Evolutionary conservation across 192 early-diverging fungal genomes (phyloP).

Genomic region (Mortierella alpina): DNA sequence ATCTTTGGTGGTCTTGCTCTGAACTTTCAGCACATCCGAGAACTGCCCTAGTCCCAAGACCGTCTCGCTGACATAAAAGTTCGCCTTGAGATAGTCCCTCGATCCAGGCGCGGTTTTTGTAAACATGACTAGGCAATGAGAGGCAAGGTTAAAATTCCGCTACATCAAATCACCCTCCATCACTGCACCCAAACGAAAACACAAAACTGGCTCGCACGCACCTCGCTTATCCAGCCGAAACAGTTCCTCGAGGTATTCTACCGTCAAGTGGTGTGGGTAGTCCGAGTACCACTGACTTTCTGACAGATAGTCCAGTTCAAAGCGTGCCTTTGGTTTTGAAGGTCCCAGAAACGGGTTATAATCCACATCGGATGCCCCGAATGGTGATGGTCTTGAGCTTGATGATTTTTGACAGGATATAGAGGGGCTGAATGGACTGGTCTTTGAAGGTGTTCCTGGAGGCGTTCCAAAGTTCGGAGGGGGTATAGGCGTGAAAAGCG

Average conservation of each 20-base stretch:
- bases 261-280: constrained; percentile 45
- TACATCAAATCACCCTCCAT: neutral
- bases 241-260: constrained; percentile 40
- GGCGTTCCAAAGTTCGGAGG: constrained; percentile 38
- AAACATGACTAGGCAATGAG: constrained; percentile 31
- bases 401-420: neutral
- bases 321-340: constrained; percentile 25
- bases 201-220: neutral
- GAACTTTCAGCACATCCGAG: constrained; percentile 83
- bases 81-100: constrained; percentile 60
- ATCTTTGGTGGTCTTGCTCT: constrained; percentile 66
- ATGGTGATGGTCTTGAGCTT: neutral
- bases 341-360: constrained; percentile 43
- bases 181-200: neutral
- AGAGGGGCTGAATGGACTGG: constrained; percentile 2
- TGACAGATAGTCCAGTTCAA: constrained; percentile 42
- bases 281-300: constrained; percentile 55
- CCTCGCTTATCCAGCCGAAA: constrained; percentile 40
- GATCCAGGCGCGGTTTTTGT: constrained; percentile 25
- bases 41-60: constrained; percentile 85
- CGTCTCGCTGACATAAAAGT: constrained; percentile 71
- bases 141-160: neutral
- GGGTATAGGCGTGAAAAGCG: constrained; percentile 21
- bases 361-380: constrained; percentile 15
- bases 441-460: constrained; percentile 24